A percentile compares a stretch with the other conserved stretches of the same genome.
Conservation (phyloP, 164 flowering plant genomes). For the Nymphaea colorata region DNA sequence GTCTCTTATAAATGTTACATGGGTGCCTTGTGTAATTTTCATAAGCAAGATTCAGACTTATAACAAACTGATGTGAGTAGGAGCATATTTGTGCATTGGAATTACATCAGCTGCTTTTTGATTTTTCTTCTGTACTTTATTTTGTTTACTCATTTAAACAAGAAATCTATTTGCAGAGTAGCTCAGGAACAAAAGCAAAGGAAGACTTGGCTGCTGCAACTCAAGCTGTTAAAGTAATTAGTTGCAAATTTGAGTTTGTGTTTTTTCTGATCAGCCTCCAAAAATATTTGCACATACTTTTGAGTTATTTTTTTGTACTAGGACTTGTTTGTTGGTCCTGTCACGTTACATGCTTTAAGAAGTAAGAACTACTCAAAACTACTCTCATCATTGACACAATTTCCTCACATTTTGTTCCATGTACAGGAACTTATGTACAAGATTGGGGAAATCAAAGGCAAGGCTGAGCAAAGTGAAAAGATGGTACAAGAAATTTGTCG, state of each 20-base stretch:
- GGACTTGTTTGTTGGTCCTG: not conserved
- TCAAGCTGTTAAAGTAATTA: slow-evolving; percentile 71
- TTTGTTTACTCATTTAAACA: not conserved
- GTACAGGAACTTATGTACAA: slow-evolving; percentile 93
- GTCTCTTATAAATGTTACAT: too few species aligned
- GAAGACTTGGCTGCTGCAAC: slow-evolving; percentile 99
- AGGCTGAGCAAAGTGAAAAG: slow-evolving; percentile 98
- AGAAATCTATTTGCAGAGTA: slow-evolving; percentile 41
- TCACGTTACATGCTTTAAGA: not conserved
- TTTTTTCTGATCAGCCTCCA: not conserved
- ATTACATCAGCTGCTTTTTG: not conserved
- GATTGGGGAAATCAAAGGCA: slow-evolving; percentile 85
- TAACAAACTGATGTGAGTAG: too few species aligned
- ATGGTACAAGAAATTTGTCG: slow-evolving; percentile 99
- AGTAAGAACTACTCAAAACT: not conserved
- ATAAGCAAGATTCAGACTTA: too few species aligned
- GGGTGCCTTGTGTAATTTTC: too few species aligned
- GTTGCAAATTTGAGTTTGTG: not conserved
- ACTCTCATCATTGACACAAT: not conserved
- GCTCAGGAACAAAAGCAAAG: slow-evolving; percentile 93
- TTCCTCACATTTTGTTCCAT: not conserved
- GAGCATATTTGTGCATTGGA: too few species aligned
- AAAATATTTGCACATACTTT: not conserved
- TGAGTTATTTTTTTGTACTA: too few species aligned
- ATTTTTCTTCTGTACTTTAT: not conserved